Evolutionary conservation across 2,329 filamentous ascomycete species (phyloP).

Genomic region (Calonectria henricotiae): DNA sequence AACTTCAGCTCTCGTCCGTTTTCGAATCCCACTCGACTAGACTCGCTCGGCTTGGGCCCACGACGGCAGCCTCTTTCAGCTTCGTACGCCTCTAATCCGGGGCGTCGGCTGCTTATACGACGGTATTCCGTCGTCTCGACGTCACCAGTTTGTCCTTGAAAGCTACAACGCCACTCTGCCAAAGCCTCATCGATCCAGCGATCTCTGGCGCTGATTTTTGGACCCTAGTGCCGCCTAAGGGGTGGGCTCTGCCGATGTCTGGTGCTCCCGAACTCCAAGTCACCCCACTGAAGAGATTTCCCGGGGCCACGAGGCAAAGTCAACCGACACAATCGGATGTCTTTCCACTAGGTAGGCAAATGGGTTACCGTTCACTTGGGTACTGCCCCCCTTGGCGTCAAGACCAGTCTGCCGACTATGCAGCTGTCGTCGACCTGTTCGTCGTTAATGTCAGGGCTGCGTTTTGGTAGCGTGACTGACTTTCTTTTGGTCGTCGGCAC

Average conservation of each 20-base stretch:
- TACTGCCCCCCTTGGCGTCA: slow-evolving; percentile 29
- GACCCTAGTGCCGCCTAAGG: slow-evolving; percentile 42
- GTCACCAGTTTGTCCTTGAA: slow-evolving; percentile 49
- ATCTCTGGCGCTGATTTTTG: slow-evolving; percentile 37
- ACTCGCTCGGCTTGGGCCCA: slow-evolving; percentile 43
- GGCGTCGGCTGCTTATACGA: slow-evolving; percentile 50
- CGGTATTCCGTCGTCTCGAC: slow-evolving; percentile 46
- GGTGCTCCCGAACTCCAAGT: slow-evolving; percentile 49
- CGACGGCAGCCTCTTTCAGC: slow-evolving; percentile 46
- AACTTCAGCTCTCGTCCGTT: background rate
- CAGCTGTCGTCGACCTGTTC: slow-evolving; percentile 39
- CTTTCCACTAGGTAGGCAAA: slow-evolving; percentile 46
- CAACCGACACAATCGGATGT: slow-evolving; percentile 52
- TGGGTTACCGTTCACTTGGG: slow-evolving; percentile 34
- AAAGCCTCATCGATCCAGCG: slow-evolving; percentile 47
- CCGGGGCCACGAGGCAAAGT: slow-evolving; percentile 52
- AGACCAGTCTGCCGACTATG: slow-evolving; percentile 38
- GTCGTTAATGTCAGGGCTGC: slow-evolving; percentile 44
- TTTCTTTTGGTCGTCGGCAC: slow-evolving; percentile 39
- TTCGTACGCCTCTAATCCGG: slow-evolving; percentile 42
- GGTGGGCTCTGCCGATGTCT: slow-evolving; percentile 49
- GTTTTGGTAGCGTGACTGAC: slow-evolving; percentile 51
- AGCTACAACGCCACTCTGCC: slow-evolving; percentile 48
- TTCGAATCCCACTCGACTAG: slow-evolving; percentile 34
- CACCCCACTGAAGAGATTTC: slow-evolving; percentile 54